A percentile compares a stretch with the other conserved stretches of the same genome.
Conservation (phyloP, 371 early-diverging fungal species). For the Mortierella sp. region DNA sequence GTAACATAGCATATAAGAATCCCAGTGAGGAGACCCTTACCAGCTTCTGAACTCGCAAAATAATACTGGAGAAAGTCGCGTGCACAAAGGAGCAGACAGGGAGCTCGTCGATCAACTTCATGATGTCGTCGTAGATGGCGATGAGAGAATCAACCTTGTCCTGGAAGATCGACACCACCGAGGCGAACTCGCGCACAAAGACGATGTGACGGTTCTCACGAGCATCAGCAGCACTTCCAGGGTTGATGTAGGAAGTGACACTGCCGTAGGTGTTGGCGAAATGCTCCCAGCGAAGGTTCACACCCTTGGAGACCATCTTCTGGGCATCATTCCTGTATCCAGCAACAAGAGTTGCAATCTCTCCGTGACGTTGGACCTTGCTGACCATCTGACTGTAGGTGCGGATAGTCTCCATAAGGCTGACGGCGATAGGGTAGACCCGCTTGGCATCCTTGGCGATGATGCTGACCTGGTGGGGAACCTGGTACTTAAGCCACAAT, state of each 20-base stretch:
- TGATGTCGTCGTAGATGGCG: constrained; percentile 86
- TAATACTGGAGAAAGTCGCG: constrained; percentile 75
- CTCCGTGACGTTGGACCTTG: constrained; percentile 83
- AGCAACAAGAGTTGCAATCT: constrained; percentile 87
- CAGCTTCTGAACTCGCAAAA: constrained; percentile 90
- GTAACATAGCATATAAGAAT: background rate
- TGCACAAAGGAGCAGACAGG: constrained; percentile 83
- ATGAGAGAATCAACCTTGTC: constrained; percentile 94
- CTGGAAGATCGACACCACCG: constrained; percentile 93
- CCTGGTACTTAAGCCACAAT: constrained; percentile 92
- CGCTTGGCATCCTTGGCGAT: constrained; percentile 97
- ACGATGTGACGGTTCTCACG: constrained; percentile 91
- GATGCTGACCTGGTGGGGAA: constrained; percentile 94
- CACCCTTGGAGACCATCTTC: constrained; percentile 89
- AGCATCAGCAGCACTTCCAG: constrained; percentile 69
- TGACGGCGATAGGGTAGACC: constrained; percentile 98
- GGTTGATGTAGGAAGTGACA: constrained; percentile 70
- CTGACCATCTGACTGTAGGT: constrained; percentile 93
- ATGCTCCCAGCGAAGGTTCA: constrained; percentile 95
- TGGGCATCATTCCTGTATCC: constrained; percentile 95
- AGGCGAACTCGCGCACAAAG: constrained; percentile 96
- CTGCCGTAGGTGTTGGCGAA: constrained; percentile 83
- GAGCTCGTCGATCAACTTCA: constrained; percentile 85
- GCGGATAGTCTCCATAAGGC: constrained; percentile 94
- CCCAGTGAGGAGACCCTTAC: constrained; percentile 48